Evolutionary conservation across 495 filamentous ascomycete genomes (phyloP).

Genomic region (Penicillium angulare): DNA sequence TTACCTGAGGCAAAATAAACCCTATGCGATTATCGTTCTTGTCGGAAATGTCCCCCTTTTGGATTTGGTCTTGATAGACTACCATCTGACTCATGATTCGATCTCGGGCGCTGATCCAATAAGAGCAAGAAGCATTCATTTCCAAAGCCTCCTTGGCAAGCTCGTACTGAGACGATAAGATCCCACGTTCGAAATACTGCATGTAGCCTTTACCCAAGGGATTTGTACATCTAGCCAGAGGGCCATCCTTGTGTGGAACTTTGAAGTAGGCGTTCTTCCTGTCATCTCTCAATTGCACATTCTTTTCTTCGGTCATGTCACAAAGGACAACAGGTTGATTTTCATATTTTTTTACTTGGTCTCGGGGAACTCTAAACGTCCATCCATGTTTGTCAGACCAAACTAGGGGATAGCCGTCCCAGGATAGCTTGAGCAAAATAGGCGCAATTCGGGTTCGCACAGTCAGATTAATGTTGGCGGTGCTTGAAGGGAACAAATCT

Average conservation of each 20-base stretch:
- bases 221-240: constrained; percentile 74
- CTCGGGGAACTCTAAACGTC: constrained; percentile 76
- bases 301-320: constrained; percentile 73
- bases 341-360: constrained; percentile 61
- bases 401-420: constrained; percentile 84
- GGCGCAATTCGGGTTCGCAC: constrained; percentile 88
- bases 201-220: constrained; percentile 91
- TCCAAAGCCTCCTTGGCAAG: constrained; percentile 93
- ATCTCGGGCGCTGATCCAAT: constrained; percentile 95
- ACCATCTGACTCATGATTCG: constrained; percentile 92
- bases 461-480: constrained; percentile 67
- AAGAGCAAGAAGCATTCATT: constrained; percentile 98
- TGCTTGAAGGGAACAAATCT: constrained; percentile 70
- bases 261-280: constrained; percentile 74
- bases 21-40: constrained; percentile 50
- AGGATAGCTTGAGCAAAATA: constrained; percentile 76
- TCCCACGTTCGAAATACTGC: constrained; percentile 86
- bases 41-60: constrained; percentile 9
- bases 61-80: constrained; percentile 70
- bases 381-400: constrained; percentile 94
- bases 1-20: constrained; percentile 96
- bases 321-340: constrained; percentile 69
- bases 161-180: constrained; percentile 76
- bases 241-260: constrained; percentile 93
- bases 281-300: constrained; percentile 64